Evolutionary conservation across 768 basidiomycete genomes (phyloP), one percentile per base, ranked within the genome.

Genomic region (Mrakia gelida): DNA sequence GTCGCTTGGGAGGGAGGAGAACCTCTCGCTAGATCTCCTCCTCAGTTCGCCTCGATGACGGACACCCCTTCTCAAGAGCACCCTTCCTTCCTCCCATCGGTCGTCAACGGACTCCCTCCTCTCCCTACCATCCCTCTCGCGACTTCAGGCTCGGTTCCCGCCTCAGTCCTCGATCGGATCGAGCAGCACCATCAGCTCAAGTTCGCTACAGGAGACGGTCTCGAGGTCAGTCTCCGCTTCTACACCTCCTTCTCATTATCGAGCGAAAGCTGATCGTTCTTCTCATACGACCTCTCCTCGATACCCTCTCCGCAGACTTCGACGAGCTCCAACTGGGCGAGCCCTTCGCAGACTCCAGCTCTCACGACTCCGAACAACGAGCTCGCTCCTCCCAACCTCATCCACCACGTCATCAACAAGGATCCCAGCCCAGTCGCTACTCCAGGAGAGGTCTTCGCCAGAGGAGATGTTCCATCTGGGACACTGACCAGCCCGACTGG

Each of bases 381-480:
- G 16, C 30, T 43, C 15, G 11, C 52, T n/a, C 23, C 41, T 23
- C 23, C 49, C 72, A 13, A 54, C 49, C 45, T 49, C 71, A 21
- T 45, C 49, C 26, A 73, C 34, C 2, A n/a, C 21, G 56, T 28
- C n/a, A 11, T 10, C 7, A 1, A 4, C 30, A 38, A 61, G 72
- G 34, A 59, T 0, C 34, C 52, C 54, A 59, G 49, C 52, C 72
- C 72, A 3, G 23, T 26, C 10, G 72, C 38, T 9, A n/a, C 52
- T 21, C 49, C 72, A 3, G 54, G 26, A 38, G 72, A 73, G 21
- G 72, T 73, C 28, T 73, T 73, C 32, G 28, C 56, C 2, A 15
- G 72, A 61, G 72, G 52, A 61, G 72, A 73, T n/a, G 72, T 73
- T 54, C 72, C 72, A 0, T 32, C 49, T 18, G 72, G 72, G 1